Conservation (phyloP, 73 alveolate species). For the Paramecium caudatum region DNA sequence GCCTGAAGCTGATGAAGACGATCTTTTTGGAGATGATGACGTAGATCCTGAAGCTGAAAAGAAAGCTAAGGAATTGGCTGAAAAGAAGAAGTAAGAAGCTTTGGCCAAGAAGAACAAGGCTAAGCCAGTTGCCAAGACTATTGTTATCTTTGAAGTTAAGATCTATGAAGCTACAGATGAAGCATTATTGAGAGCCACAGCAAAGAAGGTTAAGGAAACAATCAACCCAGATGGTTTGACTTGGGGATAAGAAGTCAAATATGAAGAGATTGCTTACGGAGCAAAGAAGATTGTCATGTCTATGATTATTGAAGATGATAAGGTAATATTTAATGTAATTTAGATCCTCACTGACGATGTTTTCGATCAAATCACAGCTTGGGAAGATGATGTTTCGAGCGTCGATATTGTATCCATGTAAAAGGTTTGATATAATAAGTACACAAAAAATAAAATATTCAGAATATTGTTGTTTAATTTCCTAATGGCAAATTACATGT, state of each 20-base stretch:
- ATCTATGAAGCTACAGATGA: slow-evolving; percentile 63
- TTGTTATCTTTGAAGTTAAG: slow-evolving; percentile 75
- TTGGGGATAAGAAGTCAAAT: slow-evolving; percentile 74
- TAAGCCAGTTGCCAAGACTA: slow-evolving; percentile 76
- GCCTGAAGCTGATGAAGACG: slow-evolving; percentile 64
- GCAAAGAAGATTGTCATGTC: slow-evolving; percentile 69
- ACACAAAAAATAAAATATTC: neutral
- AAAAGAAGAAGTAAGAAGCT: slow-evolving; percentile 73
- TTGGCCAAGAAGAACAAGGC: slow-evolving; percentile 72
- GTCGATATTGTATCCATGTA: slow-evolving; percentile 76
- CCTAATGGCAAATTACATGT: neutral
- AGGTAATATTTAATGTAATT: neutral
- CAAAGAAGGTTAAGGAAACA: slow-evolving; percentile 60
- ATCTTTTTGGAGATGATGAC: slow-evolving; percentile 69
- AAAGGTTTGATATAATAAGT: slow-evolving; percentile 72
- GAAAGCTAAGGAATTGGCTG: slow-evolving; percentile 74
- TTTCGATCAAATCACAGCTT: slow-evolving; percentile 67
- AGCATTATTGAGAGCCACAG: slow-evolving; percentile 41
- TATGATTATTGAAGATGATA: slow-evolving; percentile 73
- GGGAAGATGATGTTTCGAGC: slow-evolving; percentile 78
- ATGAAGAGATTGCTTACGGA: slow-evolving; percentile 67
- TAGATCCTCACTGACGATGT: slow-evolving; percentile 72
- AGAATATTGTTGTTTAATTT: slow-evolving; percentile 32
- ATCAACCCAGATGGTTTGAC: slow-evolving; percentile 76
- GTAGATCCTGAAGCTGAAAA: slow-evolving; percentile 73